Evolutionary conservation across 108 stramenopile genomes (phyloP).

Genomic region (Mayamaea pseudoterrestris): DNA sequence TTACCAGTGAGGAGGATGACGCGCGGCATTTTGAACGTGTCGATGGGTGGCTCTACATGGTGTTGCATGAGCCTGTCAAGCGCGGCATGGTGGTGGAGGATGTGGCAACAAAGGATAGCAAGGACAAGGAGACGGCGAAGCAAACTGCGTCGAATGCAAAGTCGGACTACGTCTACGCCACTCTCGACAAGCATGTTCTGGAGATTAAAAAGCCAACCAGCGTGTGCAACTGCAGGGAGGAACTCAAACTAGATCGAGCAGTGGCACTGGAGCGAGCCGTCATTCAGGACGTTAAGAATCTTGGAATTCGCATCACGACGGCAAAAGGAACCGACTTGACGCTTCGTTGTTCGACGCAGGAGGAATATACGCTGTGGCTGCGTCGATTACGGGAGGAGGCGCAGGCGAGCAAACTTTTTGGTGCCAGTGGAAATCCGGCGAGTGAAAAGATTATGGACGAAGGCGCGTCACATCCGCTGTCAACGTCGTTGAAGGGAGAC

Average conservation of each 20-base stretch:
- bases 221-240: not conserved
- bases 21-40: not conserved
- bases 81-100: not conserved
- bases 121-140: constrained; percentile 1
- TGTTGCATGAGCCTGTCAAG: not conserved
- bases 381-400: constrained; percentile 51
- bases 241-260: constrained; percentile 31
- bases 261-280: constrained; percentile 81
- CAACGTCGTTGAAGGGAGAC: constrained; percentile 13
- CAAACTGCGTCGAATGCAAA: constrained; percentile 8
- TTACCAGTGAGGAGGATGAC: constrained; percentile 26
- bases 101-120: constrained; percentile 15
- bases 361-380: constrained; percentile 61
- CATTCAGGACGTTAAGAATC: constrained; percentile 45
- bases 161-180: constrained; percentile 61
- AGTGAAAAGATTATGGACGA: constrained; percentile 17
- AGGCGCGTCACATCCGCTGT: too few species aligned
- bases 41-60: not conserved
- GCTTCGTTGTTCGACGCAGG: constrained; percentile 50
- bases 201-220: constrained; percentile 73
- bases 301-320: constrained; percentile 60
- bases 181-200: constrained; percentile 86
- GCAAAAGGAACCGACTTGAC: constrained; percentile 58
- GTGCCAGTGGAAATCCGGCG: not conserved
- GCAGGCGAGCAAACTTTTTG: constrained; percentile 47